Evolutionary conservation across 192 early-diverging fungal species (phyloP), one percentile per base, ranked within the genome.

Genomic region (Entomortierella parvispora): DNA sequence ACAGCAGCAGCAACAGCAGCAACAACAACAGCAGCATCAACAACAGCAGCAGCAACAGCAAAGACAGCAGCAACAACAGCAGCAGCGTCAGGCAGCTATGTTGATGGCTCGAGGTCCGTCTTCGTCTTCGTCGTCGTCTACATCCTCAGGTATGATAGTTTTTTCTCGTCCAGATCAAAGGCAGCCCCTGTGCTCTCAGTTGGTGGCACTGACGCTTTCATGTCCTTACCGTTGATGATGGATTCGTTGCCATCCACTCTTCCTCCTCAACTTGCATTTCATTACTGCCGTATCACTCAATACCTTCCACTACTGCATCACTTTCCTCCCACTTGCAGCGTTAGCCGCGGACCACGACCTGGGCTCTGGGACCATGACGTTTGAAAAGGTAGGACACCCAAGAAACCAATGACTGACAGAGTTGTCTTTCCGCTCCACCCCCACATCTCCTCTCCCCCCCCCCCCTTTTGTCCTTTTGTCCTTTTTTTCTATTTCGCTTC

Each of bases 121-220:
- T 11, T 79, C 71, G n/a, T 74, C 71, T 18, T 74, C 71, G 9
- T 47, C 63, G 18, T 66, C 63, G 15, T 74, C 71, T 0, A 61
- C 62, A 3, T 74, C 63, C 25, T 74, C 71, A 23, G 64, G 71
- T 7, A 26, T 49, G 2, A 72, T 47, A 2, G 55, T 65, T 44
- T 54, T 46, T 10, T 28, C 55, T n/a, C 47, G 56, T 11, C 25
- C 29, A 22, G 58, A 82, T 45, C 53, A 54, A 23, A 44, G 62
- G 31, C 63, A 61, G 32, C n/a, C n/a, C n/a, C n/a, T n/a, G n/a
- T n/a, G n/a, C n/a, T n/a, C n/a, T n/a, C n/a, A n/a, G n/a, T n/a
- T n/a, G n/a, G 12, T 40, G 37, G 12, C 12, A 40, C 37, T 40
- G 37, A 40, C 37, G 37, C 37, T 12, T 40, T 40, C 12, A 40